Evolutionary conservation across 768 basidiomycete genomes (phyloP), one percentile per base, ranked within the genome.

Genomic region (Auriculariales sp.): DNA sequence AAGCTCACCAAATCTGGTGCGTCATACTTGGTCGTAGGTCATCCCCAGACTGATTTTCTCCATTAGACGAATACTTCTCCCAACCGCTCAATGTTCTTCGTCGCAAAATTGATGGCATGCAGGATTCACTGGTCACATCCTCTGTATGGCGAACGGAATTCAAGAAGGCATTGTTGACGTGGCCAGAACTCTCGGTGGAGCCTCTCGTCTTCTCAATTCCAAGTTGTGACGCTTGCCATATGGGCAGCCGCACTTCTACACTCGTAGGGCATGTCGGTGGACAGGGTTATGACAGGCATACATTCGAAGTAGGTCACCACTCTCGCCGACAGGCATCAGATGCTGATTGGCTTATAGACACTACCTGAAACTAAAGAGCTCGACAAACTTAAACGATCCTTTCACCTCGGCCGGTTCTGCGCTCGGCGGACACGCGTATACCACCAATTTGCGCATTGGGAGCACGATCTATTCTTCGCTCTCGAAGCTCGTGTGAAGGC

Each of bases 181-280:
- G 79, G 61, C 90, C 91, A 0, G 65, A 72, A 1, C 76, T 90
- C 49, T 66, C 72, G 15, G 59, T 85, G 32, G 55, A 67, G 24
- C 57, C 57, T 24, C 61, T 90, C 49, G 68, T 75, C 14, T 78
- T 78, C 56, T 64, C 77, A 12, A 63, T 77, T 19, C 77, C 79
- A 2, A 66, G 67, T 15, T 95, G 91, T 59, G 85, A 92, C 62
- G 90, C 87, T 19, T 94, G 91, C 61, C 75, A 82, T 62, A 70
- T 90, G 28, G 77, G 81, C 33, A 74, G 78, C 17, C 73, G 85
- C 52, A 60, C 77, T 56, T 85, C 86, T 22, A 84, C 77, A 6
- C 56, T 79, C 6, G 53, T 71, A 10, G 85, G 81, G 0, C 68
- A 73, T 44, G 58, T 92, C 32, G 70, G 70, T 47, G 91, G 91